A percentile compares a stretch with the other conserved stretches of the same genome.
Evolutionary conservation across 179 eudicot species (phyloP).

Genomic region (Dionaea muscipula): DNA sequence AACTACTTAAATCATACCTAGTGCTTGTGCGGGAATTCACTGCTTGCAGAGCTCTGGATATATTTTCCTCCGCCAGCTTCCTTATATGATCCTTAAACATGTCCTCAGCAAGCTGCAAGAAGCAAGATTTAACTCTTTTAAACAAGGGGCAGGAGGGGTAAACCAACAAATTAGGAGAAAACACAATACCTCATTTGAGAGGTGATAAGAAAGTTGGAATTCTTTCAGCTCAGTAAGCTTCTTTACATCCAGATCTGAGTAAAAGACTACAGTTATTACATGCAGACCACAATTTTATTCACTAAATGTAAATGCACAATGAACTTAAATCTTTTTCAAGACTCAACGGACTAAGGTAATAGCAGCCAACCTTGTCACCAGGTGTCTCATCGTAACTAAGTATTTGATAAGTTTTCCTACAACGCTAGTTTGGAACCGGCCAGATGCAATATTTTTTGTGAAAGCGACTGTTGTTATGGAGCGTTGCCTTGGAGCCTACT

Average conservation of each 20-base stretch:
- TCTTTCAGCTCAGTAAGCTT: conserved; percentile 65
- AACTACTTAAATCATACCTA: conserved; percentile 36
- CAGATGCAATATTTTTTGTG: no score
- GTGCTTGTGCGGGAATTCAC: conserved; percentile 63
- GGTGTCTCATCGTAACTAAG: no score
- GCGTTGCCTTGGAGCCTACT: no score
- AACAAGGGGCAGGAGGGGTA: not conserved
- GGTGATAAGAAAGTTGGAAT: conserved; percentile 56
- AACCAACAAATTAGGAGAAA: not conserved
- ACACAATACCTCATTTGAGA: conserved; percentile 70
- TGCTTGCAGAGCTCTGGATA: conserved; percentile 44
- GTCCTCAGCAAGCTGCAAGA: conserved; percentile 68
- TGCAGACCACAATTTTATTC: not conserved
- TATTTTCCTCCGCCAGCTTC: conserved; percentile 67
- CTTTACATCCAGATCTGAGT: conserved; percentile 45
- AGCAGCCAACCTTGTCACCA: no score
- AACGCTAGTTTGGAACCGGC: no score
- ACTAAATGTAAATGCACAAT: not conserved
- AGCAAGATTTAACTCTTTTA: conserved; percentile 8
- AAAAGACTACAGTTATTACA: conserved; percentile 2
- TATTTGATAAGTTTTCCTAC: no score
- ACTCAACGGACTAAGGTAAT: no score
- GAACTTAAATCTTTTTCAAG: no score
- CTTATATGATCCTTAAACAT: conserved; percentile 71
- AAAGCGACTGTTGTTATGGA: no score